These are phyloP conservation scores for Fusarium bactridioides DNA, from an alignment of 2,329 filamentous ascomycete genomes.

Conservation along the genomic window DNA sequence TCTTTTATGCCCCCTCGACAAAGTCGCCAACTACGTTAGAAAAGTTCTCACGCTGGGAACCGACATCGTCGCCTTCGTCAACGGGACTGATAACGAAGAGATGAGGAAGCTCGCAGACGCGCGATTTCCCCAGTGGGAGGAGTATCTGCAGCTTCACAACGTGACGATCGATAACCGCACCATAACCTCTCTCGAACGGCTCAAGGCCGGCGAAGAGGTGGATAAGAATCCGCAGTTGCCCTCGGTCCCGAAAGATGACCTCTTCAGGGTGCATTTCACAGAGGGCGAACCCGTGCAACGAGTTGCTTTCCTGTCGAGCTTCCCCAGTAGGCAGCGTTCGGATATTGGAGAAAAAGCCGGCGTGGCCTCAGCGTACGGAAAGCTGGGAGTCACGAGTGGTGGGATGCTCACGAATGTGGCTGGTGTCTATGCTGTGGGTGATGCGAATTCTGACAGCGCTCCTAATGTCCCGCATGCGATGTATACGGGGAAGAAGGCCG, in stretches of 20 bases:
- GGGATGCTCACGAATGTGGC: conserved; percentile 60
- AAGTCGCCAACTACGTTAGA: conserved; percentile 55
- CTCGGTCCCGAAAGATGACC: conserved; percentile 58
- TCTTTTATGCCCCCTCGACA: conserved; percentile 56
- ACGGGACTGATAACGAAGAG: conserved; percentile 63
- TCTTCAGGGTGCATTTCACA: conserved; percentile 62
- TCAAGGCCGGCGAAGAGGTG: conserved; percentile 49
- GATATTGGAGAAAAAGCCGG: conserved; percentile 56
- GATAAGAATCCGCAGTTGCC: conserved; percentile 52
- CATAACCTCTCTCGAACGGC: conserved; percentile 57
- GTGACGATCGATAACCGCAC: conserved; percentile 64
- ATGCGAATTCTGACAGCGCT: conserved; percentile 65
- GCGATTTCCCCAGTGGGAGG: conserved; percentile 56
- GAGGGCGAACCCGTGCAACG: conserved; percentile 55
- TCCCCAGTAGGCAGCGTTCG: conserved; percentile 57
- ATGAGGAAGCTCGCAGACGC: conserved; percentile 49
- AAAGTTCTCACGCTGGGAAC: conserved; percentile 64
- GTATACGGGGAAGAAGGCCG: conserved; percentile 65
- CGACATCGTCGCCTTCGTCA: conserved; percentile 65
- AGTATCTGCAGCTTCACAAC: conserved; percentile 58
- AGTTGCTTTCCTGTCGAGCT: conserved; percentile 61
- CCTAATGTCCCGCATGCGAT: conserved; percentile 70
- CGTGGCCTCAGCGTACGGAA: conserved; percentile 53
- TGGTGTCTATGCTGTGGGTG: conserved; percentile 66
- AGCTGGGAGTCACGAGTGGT: conserved; percentile 53